Conservation (phyloP, 2,329 filamentous ascomycete species). For the Phoma herbarum region DNA sequence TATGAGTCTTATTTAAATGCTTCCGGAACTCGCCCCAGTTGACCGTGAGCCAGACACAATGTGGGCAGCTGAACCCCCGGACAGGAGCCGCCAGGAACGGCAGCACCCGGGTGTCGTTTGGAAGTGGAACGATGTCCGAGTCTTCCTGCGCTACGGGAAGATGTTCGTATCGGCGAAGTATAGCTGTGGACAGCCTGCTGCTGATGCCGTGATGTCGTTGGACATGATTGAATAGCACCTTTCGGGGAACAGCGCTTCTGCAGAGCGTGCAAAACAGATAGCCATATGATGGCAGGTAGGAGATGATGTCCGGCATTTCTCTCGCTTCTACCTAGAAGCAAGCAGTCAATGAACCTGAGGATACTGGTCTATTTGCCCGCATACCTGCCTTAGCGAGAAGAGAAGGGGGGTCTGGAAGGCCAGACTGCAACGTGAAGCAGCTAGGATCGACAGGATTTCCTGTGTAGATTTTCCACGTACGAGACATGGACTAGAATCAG, state of each 20-base stretch:
- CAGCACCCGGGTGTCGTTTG: background rate
- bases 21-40: slow-evolving; percentile 1
- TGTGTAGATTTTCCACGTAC: slow-evolving; percentile 1
- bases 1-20: background rate
- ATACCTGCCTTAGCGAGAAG: background rate
- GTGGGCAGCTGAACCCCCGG: background rate
- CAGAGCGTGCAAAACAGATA: background rate
- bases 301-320: background rate
- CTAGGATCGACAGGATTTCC: background rate
- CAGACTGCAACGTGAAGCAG: slow-evolving; percentile 1
- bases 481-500: background rate
- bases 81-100: slow-evolving; percentile 2
- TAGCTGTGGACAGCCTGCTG: background rate
- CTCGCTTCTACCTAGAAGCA: background rate
- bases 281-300: background rate
- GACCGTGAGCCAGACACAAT: background rate
- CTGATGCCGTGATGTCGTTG: slow-evolving; percentile 1
- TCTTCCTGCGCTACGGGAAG: slow-evolving; percentile 3
- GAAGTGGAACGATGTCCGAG: background rate
- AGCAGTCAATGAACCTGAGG: background rate
- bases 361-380: background rate
- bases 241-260: background rate
- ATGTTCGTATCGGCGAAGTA: slow-evolving; percentile 2
- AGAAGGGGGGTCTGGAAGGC: background rate
- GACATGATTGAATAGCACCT: background rate